Evolutionary conservation across 2,329 filamentous ascomycete genomes (phyloP).

Genomic region (Aspergillus ustus): DNA sequence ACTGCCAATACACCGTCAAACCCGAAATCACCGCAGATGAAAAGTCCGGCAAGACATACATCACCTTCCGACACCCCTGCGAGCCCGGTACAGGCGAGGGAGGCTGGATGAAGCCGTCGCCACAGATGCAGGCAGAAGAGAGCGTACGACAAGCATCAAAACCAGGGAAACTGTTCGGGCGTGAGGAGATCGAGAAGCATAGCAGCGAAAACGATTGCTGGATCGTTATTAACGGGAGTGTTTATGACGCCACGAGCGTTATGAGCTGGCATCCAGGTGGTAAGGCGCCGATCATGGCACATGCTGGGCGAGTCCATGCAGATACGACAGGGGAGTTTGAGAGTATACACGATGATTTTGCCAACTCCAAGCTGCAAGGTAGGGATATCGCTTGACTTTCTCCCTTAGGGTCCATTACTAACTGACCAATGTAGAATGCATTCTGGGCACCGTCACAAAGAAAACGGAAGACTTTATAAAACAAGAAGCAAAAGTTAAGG

Average conservation of each 20-base stretch:
- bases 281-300: constrained; percentile 52
- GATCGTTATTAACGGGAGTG: constrained; percentile 58
- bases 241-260: constrained; percentile 56
- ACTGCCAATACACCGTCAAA: constrained; percentile 55
- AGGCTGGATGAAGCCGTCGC: constrained; percentile 58
- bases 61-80: constrained; percentile 53
- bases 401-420: neutral
- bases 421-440: constrained; percentile 49
- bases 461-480: constrained; percentile 55
- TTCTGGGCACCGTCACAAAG: constrained; percentile 55
- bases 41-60: constrained; percentile 36
- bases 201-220: constrained; percentile 55
- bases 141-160: constrained; percentile 51
- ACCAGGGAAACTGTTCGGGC: constrained; percentile 57
- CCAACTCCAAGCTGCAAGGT: constrained; percentile 55
- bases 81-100: constrained; percentile 50
- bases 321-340: constrained; percentile 57
- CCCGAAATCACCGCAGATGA: constrained; percentile 39
- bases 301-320: constrained; percentile 56
- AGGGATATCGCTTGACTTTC: constrained; percentile 21
- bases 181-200: constrained; percentile 60
- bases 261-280: constrained; percentile 57
- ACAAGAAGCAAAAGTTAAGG: constrained; percentile 46
- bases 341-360: constrained; percentile 57
- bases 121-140: constrained; percentile 50